Base-by-base conservation (phyloP, 306 rosid species). In the Lagenaria siceraria region DNA sequence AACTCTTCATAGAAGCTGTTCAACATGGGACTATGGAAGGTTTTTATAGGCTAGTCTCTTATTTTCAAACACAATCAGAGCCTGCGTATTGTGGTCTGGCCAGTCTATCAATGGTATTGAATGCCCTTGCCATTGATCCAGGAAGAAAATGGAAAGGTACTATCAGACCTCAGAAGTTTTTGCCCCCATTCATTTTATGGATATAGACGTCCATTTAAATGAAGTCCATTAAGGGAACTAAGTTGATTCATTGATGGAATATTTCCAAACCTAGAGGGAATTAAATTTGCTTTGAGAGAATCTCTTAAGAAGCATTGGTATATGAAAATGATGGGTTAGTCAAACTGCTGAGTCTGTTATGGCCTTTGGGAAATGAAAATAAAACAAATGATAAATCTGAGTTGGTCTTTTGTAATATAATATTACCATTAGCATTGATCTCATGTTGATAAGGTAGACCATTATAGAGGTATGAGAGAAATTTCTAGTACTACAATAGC, bases 41-140 rank as follows among this genome's bases (percentile, higher is more conserved):
- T n/a, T 95, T 95, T 76, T 95, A 83, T 68, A 87, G 87, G 79
- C 78, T 95, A 62, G 79, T 95, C 69, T 95, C 97, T 64, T 81
- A 87, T 84, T 95, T 90, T 21, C 98, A 95, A 81, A 95, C 98
- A 0, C 97, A 95, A 55, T 92, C 97, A 0, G 98, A 95, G 79
- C 96, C 98, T 8, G 96, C 97, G 6, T 95, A 85, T 38, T 95
- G 98, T 78, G 98, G 98, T 19, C 87, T 95, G 68, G 98, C 98
- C 4, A 95, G 93, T 78, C 86, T 95, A 21, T 88, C 98, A 61
- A 89, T 92, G 98, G 98, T 90, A 48, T 85, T 95, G 87, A 95
- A 95, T 80, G 91, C 97, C 69, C 97, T 95, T 33, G 89, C 95
- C 74, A 95, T 95, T 83, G 97, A 95, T 85, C 98, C 98, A 4